phyloP scores from a whole-genome alignment of 768 basidiomycete species.

The Mycena alexandri region DNA sequence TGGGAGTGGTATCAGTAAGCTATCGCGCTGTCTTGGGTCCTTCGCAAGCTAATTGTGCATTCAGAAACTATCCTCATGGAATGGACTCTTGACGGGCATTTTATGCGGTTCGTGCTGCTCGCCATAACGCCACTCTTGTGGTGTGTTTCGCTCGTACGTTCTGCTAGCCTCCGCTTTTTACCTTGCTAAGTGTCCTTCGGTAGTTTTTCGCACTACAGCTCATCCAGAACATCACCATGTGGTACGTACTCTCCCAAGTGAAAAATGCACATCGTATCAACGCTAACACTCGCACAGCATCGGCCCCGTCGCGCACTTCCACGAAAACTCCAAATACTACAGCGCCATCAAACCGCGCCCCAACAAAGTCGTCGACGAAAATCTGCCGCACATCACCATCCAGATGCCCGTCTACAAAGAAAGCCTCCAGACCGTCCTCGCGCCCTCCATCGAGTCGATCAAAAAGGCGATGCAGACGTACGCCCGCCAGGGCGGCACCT shows the following conservation, averaged over 20 bases:
- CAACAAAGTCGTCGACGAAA: slow-evolving; percentile 60
- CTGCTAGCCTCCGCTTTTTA: too few relatives aligned
- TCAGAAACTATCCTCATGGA: slow-evolving; percentile 70
- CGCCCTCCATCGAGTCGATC: slow-evolving; percentile 78
- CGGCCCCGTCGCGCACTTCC: slow-evolving; percentile 85
- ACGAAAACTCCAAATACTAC: slow-evolving; percentile 86
- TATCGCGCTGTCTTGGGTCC: neutral
- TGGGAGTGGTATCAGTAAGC: slow-evolving; percentile 69
- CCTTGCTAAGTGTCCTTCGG: too few relatives aligned
- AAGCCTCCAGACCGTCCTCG: slow-evolving; percentile 74
- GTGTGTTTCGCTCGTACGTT: slow-evolving; percentile 81
- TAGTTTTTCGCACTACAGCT: slow-evolving; percentile 87
- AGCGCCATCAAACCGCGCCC: slow-evolving; percentile 72
- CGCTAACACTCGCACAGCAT: slow-evolving; percentile 61
- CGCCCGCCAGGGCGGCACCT: slow-evolving; percentile 86
- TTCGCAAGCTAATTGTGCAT: neutral
- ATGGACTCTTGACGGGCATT: slow-evolving; percentile 70
- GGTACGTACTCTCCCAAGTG: slow-evolving; percentile 57
- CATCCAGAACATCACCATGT: slow-evolving; percentile 74
- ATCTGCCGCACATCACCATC: slow-evolving; percentile 82
- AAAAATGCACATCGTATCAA: too few relatives aligned
- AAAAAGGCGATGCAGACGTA: slow-evolving; percentile 91
- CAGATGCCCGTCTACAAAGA: slow-evolving; percentile 93
- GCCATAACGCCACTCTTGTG: slow-evolving; percentile 75
- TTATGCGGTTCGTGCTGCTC: slow-evolving; percentile 72